phyloP scores from a whole-genome alignment of 139 green algal species.

The Closterium sp. region DNA sequence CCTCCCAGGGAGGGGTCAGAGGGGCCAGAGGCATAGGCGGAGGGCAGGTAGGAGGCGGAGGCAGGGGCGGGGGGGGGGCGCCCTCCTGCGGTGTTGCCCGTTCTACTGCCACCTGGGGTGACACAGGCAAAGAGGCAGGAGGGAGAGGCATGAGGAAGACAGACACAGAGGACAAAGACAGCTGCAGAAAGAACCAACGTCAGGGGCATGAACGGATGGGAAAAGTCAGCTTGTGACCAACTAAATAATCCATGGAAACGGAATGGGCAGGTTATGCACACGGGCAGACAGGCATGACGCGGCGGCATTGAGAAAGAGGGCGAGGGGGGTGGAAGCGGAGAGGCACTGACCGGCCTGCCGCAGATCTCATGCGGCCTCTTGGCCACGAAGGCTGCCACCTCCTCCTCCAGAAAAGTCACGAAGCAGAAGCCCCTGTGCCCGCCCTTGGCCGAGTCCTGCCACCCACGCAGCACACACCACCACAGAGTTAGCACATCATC shows the following conservation, averaged over 20 bases:
- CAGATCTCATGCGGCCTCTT: constrained; percentile 16
- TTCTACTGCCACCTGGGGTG: constrained; percentile 11
- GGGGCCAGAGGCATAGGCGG: background rate
- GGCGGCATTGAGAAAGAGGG: background rate
- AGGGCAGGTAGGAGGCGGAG: background rate
- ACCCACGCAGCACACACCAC: background rate
- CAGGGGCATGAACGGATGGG: too few relatives aligned
- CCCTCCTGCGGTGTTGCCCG: constrained; percentile 15
- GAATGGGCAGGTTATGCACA: background rate
- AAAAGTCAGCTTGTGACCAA: background rate
- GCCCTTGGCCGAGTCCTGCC: constrained; percentile 35
- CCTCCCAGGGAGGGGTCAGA: background rate
- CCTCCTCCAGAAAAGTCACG: constrained; percentile 43
- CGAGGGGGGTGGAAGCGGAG: background rate
- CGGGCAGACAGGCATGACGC: background rate
- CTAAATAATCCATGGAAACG: background rate
- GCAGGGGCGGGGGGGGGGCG: background rate
- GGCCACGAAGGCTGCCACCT: constrained; percentile 24
- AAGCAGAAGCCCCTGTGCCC: constrained; percentile 36
- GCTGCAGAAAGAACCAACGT: too few relatives aligned
- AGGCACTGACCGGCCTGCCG: constrained; percentile 11
- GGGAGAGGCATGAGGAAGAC: background rate
- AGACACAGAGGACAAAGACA: background rate
- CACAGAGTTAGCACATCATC: too few relatives aligned
- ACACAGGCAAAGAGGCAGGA: background rate